Percentiles rank a stretch among this genome's conserved stretches.
These are phyloP conservation scores for Pichia thaimueangensis DNA, from an alignment of 805 yeast species.

Conservation along the genomic window DNA sequence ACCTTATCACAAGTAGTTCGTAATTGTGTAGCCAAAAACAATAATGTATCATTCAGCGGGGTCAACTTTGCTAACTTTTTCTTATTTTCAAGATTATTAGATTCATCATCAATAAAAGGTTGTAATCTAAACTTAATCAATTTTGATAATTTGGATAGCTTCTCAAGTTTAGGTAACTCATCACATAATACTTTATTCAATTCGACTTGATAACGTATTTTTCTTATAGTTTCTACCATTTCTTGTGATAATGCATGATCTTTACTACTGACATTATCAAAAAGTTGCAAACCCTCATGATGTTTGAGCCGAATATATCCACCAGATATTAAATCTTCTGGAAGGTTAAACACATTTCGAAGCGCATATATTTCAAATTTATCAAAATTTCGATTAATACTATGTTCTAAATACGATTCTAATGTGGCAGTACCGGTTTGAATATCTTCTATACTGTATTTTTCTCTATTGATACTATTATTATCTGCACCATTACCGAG, in stretches of 20 bases:
- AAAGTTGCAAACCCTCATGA: slow-evolving; percentile 46
- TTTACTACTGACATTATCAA: slow-evolving; percentile 14
- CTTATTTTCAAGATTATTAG: background rate
- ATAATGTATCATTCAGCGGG: slow-evolving; percentile 6
- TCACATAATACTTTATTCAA: slow-evolving; percentile 2
- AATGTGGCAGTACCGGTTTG: slow-evolving; percentile 73
- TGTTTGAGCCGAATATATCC: slow-evolving; percentile 68
- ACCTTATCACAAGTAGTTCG: slow-evolving; percentile 3
- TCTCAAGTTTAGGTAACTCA: background rate
- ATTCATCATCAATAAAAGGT: background rate
- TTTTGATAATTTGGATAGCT: background rate
- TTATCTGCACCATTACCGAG: no score
- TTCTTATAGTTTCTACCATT: slow-evolving; percentile 4
- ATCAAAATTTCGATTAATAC: slow-evolving; percentile 78
- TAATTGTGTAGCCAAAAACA: slow-evolving; percentile 2
- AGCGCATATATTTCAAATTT: slow-evolving; percentile 76
- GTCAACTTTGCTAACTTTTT: background rate
- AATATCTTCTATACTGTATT: slow-evolving; percentile 40
- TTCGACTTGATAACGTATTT: slow-evolving; percentile 3
- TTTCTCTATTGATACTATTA: background rate
- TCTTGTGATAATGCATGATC: slow-evolving; percentile 19
- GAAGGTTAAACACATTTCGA: slow-evolving; percentile 69
- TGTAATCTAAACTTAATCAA: background rate
- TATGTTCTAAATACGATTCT: slow-evolving; percentile 67
- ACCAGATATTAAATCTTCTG: slow-evolving; percentile 51